phyloP scores from a whole-genome alignment of 2,329 filamentous ascomycete genomes.

The Tolypocladium paradoxum region DNA sequence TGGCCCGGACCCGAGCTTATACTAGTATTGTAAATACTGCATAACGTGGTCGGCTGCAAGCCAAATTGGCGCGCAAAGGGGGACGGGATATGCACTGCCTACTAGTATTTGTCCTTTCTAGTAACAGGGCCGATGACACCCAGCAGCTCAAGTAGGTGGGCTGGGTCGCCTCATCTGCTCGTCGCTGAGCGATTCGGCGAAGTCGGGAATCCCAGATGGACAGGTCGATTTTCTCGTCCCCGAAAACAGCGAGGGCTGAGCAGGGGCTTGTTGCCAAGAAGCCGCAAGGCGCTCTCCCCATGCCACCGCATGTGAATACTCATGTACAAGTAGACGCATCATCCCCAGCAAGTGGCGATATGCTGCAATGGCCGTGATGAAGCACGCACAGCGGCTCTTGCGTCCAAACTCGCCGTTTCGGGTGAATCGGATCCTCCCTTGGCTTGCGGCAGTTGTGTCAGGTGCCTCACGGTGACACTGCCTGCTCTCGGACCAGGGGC shows the following conservation, averaged over 20 bases:
- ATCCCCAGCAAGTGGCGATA: neutral
- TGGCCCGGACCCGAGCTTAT: neutral
- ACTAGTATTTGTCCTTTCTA: neutral
- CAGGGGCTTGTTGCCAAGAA: neutral
- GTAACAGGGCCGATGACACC: neutral
- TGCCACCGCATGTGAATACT: neutral
- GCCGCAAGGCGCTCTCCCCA: neutral
- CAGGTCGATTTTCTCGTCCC: neutral
- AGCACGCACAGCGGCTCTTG: neutral
- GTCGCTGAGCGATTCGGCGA: neutral
- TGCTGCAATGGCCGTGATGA: neutral
- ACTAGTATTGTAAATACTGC: neutral
- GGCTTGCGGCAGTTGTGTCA: neutral
- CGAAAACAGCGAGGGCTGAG: neutral
- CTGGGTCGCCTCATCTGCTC: neutral
- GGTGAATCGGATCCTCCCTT: neutral
- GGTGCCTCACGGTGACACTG: neutral
- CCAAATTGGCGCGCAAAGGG: neutral
- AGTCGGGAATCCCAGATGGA: neutral
- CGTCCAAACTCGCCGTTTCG: neutral
- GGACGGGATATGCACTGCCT: neutral
- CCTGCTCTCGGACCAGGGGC: neutral
- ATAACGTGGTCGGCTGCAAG: neutral
- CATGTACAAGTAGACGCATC: too few relatives aligned
- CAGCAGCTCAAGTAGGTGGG: neutral